Base-by-base conservation (phyloP, 306 rosid species). In the Inga oerstediana region DNA sequence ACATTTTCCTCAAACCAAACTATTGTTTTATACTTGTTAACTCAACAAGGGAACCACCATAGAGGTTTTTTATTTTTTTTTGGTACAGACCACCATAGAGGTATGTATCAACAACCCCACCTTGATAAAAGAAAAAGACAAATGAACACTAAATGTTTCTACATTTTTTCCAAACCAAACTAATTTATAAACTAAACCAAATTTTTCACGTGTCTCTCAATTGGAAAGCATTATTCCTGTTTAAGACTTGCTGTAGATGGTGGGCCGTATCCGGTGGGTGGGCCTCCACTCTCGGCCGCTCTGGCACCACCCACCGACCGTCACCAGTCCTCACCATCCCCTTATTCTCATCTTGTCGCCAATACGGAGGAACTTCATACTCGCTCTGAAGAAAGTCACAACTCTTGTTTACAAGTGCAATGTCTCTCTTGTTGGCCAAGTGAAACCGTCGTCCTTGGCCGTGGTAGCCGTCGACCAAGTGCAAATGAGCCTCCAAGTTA, bases 341-440 rank as follows among this genome's bases (percentile, higher is more conserved):
- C 52, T 93, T 91, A 30, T 93, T 91, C 88, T 93, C 94, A 4
- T 93, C 97, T 35, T 93, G 95, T 49, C 94, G 64, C 97, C 95
- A 93, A 15, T 82, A 4, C 0, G 94, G 88, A 0, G 93, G 97
- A 20, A 92, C 92, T 0, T 82, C 90, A 4, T 84, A 88, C 17
- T 89, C 89, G 11, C 64, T 34, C 73, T 78, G 61, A 35, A 89
- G 68, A 2, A 92, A 82, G 39, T 91, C 87, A 48, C 92, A 85
- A 7, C 85, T 86, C 87, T 93, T 93, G 65, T 93, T 93, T 20
- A 93, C 91, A 0, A 93, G 80, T 0, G 95, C 95, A 22, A 91
- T 86, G 68, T 93, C 97, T 39, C 97, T 76, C n/a, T 85, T 80
- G 0, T 81, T 80, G 1, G 41, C 93, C 66, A 89, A 67, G 0